Base-by-base conservation (phyloP, 1,139 yeast genomes). In the Candida glucosophila region DNA sequence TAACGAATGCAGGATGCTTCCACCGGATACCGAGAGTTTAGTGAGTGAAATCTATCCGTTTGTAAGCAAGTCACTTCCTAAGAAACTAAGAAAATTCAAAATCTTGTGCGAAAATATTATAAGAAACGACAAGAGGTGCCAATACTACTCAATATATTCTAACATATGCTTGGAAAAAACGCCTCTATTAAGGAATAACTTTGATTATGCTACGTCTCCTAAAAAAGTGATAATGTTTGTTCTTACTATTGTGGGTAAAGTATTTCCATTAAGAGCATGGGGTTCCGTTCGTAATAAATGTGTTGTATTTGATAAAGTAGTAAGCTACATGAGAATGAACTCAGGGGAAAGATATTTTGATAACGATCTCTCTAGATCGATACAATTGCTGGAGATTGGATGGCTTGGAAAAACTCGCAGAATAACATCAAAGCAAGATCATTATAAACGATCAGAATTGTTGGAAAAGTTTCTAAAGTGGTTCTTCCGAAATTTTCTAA, bases 241-340 rank as follows among this genome's bases (percentile, higher is more conserved):
- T 2, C 37, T 64, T 3, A 41, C 57, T 1, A 31, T 72, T 1
- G 30, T 70, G 4, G 68, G 66, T 6, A 64, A 59, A 27, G 32
- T 78, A 1, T 51, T 80, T 17, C 85, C 90, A 0, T 22, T 44
- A 3, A 59, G 55, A 6, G 37, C 69, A 2, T 69, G 79, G 58
- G 95, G 95, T 19, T 8, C 21, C 7, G 12, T n/a, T n/a, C 33
- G 38, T 5, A 83, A 82, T 40, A 67, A 68, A 42, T 30, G 58
- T 0, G 32, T 45, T 1, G 40, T 81, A 0, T 44, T 59, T 22
- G 36, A 43, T 3, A 47, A 50, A 11, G 38, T 80, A 0, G 52
- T 67, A 0, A 29, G 34, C 5, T 54, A 67, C 22, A 35, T 85
- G 0, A 44, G 46, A 11, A 40, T 66, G 6, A 57, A 61, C 1